A percentile compares a stretch with the other conserved stretches of the same genome.
phyloP scores from a whole-genome alignment of 2,329 filamentous ascomycete species.

The Ophiocordyceps camponoti-floridani region DNA sequence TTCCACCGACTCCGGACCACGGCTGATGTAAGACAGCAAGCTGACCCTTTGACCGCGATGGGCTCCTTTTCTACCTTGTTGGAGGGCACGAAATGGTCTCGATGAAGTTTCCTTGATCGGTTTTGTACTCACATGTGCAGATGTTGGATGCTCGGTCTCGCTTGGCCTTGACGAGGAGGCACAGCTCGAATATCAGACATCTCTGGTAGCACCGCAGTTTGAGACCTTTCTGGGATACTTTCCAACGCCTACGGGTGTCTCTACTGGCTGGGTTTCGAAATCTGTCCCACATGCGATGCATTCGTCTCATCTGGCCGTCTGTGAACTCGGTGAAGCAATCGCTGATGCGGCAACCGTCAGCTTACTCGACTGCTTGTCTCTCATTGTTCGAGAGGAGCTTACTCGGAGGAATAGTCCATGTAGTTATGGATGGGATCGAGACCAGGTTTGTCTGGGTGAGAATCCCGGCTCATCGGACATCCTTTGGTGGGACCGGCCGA shows the following conservation, averaged over 20 bases:
- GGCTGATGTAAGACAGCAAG: too few species aligned
- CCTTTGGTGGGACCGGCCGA: neutral
- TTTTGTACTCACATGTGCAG: conserved; percentile 6
- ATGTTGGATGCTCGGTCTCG: neutral
- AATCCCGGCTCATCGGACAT: neutral
- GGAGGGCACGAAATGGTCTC: neutral
- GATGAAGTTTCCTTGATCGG: neutral
- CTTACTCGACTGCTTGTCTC: neutral
- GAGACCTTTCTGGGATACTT: neutral
- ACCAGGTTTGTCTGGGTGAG: neutral
- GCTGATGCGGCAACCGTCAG: neutral
- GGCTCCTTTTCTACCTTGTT: neutral
- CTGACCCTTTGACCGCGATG: too few species aligned
- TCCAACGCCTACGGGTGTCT: too few species aligned
- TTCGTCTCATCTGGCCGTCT: neutral
- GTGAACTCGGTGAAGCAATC: neutral
- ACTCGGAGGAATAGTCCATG: neutral
- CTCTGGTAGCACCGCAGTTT: neutral
- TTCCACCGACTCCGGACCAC: neutral
- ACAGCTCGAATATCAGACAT: neutral
- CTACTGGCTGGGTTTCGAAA: neutral
- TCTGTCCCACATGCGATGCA: neutral
- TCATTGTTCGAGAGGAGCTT: neutral
- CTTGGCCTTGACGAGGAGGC: neutral
- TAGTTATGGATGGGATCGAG: neutral